These are phyloP conservation scores for Seminavis robusta DNA, from an alignment of 108 stramenopile species.

Conservation along the genomic window DNA sequence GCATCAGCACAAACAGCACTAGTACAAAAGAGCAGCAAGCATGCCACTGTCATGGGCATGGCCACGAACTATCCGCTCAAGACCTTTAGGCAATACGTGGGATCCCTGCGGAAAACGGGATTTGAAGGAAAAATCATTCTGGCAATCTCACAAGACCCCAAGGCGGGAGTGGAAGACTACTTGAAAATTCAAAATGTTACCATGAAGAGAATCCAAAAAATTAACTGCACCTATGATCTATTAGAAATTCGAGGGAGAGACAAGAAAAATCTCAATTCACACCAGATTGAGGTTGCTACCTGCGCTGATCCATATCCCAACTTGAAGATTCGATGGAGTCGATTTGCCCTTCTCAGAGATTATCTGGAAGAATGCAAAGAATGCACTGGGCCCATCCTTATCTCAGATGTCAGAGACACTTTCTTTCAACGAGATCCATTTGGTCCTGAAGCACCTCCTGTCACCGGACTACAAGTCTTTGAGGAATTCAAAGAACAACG, in stretches of 20 bases:
- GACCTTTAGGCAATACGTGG: conserved; percentile 52
- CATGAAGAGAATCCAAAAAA: conserved; percentile 7
- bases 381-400: conserved; percentile 70
- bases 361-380: conserved; percentile 51
- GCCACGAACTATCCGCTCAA: conserved; percentile 33
- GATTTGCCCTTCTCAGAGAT: conserved; percentile 59
- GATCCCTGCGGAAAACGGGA: conserved; percentile 62
- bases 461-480: conserved; percentile 51
- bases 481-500: conserved; percentile 46
- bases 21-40: too few relatives aligned
- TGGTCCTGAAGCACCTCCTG: conserved; percentile 42
- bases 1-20: too few relatives aligned
- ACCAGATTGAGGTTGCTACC: conserved; percentile 9
- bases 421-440: conserved; percentile 78
- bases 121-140: conserved; percentile 69
- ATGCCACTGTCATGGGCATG: conserved; percentile 47
- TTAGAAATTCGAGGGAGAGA: not conserved
- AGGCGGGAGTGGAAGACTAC: conserved; percentile 28
- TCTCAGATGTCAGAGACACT: conserved; percentile 63
- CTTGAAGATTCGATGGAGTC: conserved; percentile 61
- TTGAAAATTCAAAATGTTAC: conserved; percentile 54
- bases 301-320: conserved; percentile 39
- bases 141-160: conserved; percentile 21
- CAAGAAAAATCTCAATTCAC: not conserved
- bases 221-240: conserved; percentile 16